Evolutionary conservation across 768 basidiomycete species (phyloP).

Genomic region (Mycena latifolia): DNA sequence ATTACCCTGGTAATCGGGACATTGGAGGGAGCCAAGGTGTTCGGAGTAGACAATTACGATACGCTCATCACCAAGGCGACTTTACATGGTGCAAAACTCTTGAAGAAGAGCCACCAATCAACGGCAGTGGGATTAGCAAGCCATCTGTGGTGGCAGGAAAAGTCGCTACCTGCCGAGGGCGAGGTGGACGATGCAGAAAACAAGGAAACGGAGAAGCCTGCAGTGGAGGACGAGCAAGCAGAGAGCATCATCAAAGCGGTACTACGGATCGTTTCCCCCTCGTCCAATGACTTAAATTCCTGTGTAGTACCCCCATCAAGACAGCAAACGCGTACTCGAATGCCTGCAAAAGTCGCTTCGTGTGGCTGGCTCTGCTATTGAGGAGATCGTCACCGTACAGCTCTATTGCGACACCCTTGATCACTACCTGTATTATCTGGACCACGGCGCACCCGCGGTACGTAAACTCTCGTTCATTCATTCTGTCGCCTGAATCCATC

Average conservation of each 20-base stretch:
- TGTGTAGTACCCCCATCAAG: slow-evolving; percentile 83
- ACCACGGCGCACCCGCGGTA: slow-evolving; percentile 92
- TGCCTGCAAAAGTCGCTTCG: slow-evolving; percentile 97
- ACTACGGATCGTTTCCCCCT: slow-evolving; percentile 35
- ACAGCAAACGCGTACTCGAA: slow-evolving; percentile 97
- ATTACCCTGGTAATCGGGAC: slow-evolving; percentile 96
- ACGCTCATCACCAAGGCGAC: slow-evolving; percentile 99
- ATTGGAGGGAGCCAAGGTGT: slow-evolving; percentile 90
- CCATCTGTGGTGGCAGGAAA: slow-evolving; percentile 98
- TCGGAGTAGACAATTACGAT: slow-evolving; percentile 95
- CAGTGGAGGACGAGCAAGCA: slow-evolving; percentile 54
- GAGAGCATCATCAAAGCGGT: slow-evolving; percentile 66
- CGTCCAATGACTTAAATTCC: slow-evolving; percentile 1
- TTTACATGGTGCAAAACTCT: slow-evolving; percentile 92
- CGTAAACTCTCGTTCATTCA: slow-evolving; percentile 44
- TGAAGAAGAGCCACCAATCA: slow-evolving; percentile 99
- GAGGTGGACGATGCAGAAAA: slow-evolving; percentile 51
- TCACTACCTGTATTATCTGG: slow-evolving; percentile 96
- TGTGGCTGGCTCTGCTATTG: slow-evolving; percentile 96
- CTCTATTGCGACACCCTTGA: slow-evolving; percentile 97
- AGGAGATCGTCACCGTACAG: slow-evolving; percentile 97
- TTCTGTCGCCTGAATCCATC: slow-evolving; percentile 10
- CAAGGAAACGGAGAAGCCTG: slow-evolving; percentile 52
- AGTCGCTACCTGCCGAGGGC: slow-evolving; percentile 55
- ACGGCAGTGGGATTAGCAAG: slow-evolving; percentile 95